phyloP scores from a whole-genome alignment of 1,284 basidiomycete genomes.

The Pulveroboletus sp. region DNA sequence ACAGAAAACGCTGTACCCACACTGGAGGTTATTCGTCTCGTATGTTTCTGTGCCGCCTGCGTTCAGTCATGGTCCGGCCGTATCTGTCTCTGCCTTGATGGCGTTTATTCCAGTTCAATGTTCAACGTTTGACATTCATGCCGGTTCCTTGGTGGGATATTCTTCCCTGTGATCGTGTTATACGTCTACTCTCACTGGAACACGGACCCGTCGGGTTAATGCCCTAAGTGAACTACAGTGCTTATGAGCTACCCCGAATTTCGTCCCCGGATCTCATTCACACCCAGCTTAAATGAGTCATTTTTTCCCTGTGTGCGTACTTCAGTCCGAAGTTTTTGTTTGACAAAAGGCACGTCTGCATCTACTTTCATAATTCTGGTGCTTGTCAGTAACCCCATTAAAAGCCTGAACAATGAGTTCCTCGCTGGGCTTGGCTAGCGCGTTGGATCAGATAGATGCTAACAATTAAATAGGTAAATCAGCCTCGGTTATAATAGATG shows the following conservation, averaged over 20 bases:
- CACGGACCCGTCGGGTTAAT: background rate
- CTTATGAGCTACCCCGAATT: background rate
- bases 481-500: background rate
- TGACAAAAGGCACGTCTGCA: background rate
- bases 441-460: background rate
- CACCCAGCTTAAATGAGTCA: background rate
- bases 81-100: background rate
- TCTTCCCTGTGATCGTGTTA: background rate
- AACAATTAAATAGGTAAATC: background rate
- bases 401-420: background rate
- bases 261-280: background rate
- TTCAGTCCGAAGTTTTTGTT: no score
- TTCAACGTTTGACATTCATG: background rate
- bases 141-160: background rate
- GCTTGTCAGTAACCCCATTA: background rate
- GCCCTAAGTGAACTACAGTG: background rate
- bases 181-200: slow-evolving; percentile 2
- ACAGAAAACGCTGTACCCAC: slow-evolving; percentile 9
- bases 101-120: background rate
- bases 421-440: background rate
- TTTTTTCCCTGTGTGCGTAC: no score
- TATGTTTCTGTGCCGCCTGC: background rate
- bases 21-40: background rate
- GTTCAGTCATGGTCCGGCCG: background rate
- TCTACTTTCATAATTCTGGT: background rate